Percentiles rank a stretch among this genome's conserved stretches.
Conservation (phyloP, 768 basidiomycete species). For the Cubamyces sp. region DNA sequence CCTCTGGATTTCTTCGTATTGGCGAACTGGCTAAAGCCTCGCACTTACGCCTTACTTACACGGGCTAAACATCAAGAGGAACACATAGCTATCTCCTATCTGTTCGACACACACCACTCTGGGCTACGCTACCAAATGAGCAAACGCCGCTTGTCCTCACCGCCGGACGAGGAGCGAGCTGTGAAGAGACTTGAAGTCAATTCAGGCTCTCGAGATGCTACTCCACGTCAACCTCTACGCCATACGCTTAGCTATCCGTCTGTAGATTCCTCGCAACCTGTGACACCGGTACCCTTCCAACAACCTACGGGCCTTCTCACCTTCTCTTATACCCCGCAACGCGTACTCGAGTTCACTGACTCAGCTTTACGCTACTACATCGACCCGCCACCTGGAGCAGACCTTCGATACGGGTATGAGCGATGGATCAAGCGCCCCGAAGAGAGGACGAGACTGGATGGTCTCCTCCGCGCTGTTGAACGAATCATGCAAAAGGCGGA, state of each 20-base stretch:
- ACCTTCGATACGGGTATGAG: constrained; percentile 73
- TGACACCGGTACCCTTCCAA: constrained; percentile 55
- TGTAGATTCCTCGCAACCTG: constrained; percentile 5
- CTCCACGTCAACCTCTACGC: background rate
- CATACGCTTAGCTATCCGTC: constrained; percentile 29
- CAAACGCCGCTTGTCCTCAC: background rate
- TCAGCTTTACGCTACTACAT: constrained; percentile 73
- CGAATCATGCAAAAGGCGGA: constrained; percentile 44
- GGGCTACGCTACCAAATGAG: background rate
- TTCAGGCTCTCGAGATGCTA: background rate
- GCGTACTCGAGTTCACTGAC: constrained; percentile 64
- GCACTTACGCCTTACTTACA: too few species aligned
- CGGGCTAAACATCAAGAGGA: too few species aligned
- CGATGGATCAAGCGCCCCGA: constrained; percentile 71
- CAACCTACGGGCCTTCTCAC: constrained; percentile 69
- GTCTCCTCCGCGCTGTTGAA: constrained; percentile 61
- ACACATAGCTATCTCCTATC: background rate
- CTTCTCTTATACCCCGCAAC: constrained; percentile 68
- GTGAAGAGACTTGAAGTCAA: constrained; percentile 1
- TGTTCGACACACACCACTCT: background rate
- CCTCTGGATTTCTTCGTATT: too few species aligned
- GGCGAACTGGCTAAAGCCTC: too few species aligned
- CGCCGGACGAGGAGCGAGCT: background rate
- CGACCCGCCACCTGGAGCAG: constrained; percentile 65
- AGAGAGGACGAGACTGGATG: constrained; percentile 67